A percentile compares a stretch with the other conserved stretches of the same genome.
Conservation (phyloP, 371 early-diverging fungal genomes). For the Funneliformis caledonium region DNA sequence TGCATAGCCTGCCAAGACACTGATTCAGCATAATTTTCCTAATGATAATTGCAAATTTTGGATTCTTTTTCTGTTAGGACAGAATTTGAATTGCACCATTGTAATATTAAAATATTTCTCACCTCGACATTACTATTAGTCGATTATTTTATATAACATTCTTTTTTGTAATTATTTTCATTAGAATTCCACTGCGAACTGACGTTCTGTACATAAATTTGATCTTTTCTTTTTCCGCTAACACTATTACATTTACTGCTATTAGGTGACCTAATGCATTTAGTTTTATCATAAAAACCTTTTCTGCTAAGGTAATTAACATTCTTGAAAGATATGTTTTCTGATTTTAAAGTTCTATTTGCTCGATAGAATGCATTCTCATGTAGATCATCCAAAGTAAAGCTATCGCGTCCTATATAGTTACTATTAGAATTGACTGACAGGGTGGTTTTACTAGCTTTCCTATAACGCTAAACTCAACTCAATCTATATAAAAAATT, state of each 20-base stretch:
- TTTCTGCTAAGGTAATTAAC: constrained; percentile 21
- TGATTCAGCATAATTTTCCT: constrained; percentile 13
- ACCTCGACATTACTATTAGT: constrained; percentile 10
- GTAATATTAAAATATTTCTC: background rate
- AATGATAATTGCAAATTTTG: background rate
- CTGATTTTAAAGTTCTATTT: constrained; percentile 32
- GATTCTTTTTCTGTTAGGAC: constrained; percentile 29
- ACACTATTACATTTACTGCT: constrained; percentile 28
- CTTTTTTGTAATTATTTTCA: too few species aligned
- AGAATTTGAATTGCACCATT: constrained; percentile 20
- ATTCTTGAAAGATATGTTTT: constrained; percentile 33
- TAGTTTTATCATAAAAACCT: constrained; percentile 22
- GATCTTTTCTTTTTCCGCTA: constrained; percentile 5
- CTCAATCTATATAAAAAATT: too few species aligned
- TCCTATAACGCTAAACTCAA: too few species aligned
- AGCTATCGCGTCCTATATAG: too few species aligned
- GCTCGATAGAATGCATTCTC: background rate
- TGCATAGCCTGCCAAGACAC: constrained; percentile 4
- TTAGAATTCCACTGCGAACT: background rate
- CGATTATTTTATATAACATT: background rate
- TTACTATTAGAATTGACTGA: too few species aligned
- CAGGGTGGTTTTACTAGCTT: too few species aligned
- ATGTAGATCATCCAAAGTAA: too few species aligned
- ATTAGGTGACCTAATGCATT: constrained; percentile 9
- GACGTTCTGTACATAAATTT: constrained; percentile 31